These are phyloP conservation scores for Arthrobotrys musiformis DNA, from an alignment of 2,329 filamentous ascomycete genomes.

Conservation along the genomic window DNA sequence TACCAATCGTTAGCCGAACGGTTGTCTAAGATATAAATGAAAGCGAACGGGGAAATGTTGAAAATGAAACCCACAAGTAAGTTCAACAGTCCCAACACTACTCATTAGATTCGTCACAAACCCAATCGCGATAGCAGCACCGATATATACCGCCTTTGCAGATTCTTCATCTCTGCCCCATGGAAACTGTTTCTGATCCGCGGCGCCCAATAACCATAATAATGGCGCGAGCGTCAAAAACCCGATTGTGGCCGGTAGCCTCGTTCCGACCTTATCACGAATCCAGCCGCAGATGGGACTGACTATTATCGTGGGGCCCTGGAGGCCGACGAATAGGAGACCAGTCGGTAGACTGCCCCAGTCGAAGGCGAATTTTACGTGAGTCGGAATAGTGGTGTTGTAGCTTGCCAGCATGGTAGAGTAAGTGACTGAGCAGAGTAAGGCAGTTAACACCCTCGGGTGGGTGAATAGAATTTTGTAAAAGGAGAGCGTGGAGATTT, in stretches of 20 bases:
- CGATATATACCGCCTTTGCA: slow-evolving; percentile 58
- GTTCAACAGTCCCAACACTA: slow-evolving; percentile 60
- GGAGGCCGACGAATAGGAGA: slow-evolving; percentile 56
- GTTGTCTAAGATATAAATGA: not conserved
- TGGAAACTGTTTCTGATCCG: slow-evolving; percentile 59
- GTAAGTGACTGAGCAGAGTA: slow-evolving; percentile 38
- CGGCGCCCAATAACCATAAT: slow-evolving; percentile 60
- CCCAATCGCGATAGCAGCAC: slow-evolving; percentile 57
- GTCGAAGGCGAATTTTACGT: slow-evolving; percentile 57
- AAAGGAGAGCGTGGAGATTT: slow-evolving; percentile 39
- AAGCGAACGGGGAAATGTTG: too few species aligned
- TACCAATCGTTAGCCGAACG: not conserved
- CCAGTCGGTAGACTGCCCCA: slow-evolving; percentile 57
- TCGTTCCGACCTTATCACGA: slow-evolving; percentile 55
- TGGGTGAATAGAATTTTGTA: slow-evolving; percentile 55
- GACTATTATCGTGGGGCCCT: slow-evolving; percentile 55
- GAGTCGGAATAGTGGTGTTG: slow-evolving; percentile 59
- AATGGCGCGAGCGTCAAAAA: slow-evolving; percentile 58
- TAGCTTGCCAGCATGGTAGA: slow-evolving; percentile 55
- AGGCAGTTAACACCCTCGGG: slow-evolving; percentile 38
- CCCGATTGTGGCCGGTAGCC: slow-evolving; percentile 56
- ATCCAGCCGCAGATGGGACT: slow-evolving; percentile 55
- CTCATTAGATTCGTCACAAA: slow-evolving; percentile 59
- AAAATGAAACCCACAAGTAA: slow-evolving; percentile 58
- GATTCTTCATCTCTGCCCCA: slow-evolving; percentile 57